Percentiles rank a stretch among this genome's conserved stretches.
phyloP scores from a whole-genome alignment of 345 rosid species.

The Rhodomyrtus tomentosa region DNA sequence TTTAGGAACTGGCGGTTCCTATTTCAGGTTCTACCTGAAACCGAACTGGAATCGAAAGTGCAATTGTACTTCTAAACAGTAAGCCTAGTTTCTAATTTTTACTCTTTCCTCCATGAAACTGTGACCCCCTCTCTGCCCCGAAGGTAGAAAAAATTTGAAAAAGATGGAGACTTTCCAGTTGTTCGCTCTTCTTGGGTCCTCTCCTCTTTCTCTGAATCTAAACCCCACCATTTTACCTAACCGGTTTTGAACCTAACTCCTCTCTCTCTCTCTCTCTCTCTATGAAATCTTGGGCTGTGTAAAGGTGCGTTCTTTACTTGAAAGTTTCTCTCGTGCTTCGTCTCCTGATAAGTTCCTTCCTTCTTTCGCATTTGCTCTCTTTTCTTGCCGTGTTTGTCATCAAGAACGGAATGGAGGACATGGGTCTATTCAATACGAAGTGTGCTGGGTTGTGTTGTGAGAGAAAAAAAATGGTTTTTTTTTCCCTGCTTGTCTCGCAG shows the following conservation, averaged over 20 bases:
- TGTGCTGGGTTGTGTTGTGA: background rate
- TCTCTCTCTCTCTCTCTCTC: background rate
- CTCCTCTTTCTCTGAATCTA: background rate
- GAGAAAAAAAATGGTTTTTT: background rate
- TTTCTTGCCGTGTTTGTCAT: background rate
- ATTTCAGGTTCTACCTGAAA: no score
- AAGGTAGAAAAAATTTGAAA: background rate
- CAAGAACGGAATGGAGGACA: background rate
- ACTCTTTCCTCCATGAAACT: no score
- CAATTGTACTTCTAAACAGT: no score
- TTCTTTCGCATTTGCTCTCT: background rate
- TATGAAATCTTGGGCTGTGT: background rate
- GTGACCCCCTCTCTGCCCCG: background rate
- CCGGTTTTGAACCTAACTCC: background rate
- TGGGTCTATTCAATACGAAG: background rate
- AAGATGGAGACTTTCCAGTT: background rate
- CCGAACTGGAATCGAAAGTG: no score
- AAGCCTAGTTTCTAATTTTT: no score
- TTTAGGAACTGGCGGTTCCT: no score
- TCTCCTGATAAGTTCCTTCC: background rate
- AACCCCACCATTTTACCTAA: background rate
- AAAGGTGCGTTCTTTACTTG: background rate
- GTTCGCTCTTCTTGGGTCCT: background rate
- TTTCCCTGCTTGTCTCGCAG: background rate
- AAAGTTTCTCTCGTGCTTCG: background rate